Conservation (phyloP, 2,329 filamentous ascomycete genomes). For the Pseudogymnoascus sp. region DNA sequence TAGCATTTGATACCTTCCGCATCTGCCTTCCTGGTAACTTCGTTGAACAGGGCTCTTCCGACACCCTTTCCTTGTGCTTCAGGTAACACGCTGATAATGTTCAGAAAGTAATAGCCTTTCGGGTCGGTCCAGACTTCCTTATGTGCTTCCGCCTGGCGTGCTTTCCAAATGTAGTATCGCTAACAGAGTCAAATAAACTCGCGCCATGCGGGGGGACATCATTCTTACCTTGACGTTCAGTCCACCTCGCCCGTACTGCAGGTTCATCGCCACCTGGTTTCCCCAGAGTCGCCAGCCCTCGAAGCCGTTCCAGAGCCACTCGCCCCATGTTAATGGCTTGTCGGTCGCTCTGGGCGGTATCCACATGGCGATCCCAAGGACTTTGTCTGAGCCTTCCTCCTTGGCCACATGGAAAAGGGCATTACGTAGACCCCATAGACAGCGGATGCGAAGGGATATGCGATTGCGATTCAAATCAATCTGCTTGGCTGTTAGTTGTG, state of each 20-base stretch:
- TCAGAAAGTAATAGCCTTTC: constrained; percentile 66
- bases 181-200: constrained; percentile 19
- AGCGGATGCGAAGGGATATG: constrained; percentile 54
- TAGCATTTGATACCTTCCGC: constrained; percentile 56
- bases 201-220: neutral
- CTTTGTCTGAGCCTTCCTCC: constrained; percentile 40
- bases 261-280: constrained; percentile 57
- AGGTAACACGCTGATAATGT: constrained; percentile 61
- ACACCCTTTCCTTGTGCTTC: constrained; percentile 58
- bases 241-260: constrained; percentile 60
- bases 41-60: constrained; percentile 54
- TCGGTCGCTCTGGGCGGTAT: constrained; percentile 45
- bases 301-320: constrained; percentile 37
- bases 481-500: constrained; percentile 29
- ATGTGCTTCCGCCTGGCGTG: constrained; percentile 53
- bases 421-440: constrained; percentile 61
- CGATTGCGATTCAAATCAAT: constrained; percentile 53
- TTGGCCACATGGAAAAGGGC: constrained; percentile 63
- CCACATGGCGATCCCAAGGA: constrained; percentile 68
- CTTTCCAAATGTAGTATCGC: constrained; percentile 68
- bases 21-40: constrained; percentile 56
- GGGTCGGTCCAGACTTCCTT: constrained; percentile 54
- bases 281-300: constrained; percentile 59
- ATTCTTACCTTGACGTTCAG: constrained; percentile 47
- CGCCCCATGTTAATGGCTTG: constrained; percentile 47